Evolutionary conservation across 1,284 basidiomycete species (phyloP).

Genomic region (Phlebopus sp.): DNA sequence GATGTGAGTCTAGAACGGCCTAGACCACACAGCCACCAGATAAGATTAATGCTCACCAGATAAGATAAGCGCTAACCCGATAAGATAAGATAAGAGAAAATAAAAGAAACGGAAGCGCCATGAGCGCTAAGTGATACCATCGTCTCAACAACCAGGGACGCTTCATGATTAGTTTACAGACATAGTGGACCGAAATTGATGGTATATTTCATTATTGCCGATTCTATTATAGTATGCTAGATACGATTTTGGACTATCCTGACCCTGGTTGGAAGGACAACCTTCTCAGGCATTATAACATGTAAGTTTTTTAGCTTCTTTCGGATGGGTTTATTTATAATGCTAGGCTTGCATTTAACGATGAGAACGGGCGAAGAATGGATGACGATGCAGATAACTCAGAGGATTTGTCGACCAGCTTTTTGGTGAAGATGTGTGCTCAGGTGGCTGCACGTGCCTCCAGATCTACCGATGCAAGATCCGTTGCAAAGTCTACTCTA

Average conservation of each 20-base stretch:
- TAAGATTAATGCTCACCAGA: too few species aligned
- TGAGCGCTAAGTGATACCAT: too few species aligned
- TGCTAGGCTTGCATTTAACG: not conserved
- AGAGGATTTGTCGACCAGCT: not conserved
- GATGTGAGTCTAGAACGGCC: too few species aligned
- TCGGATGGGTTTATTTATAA: not conserved
- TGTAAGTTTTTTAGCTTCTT: not conserved
- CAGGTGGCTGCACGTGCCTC: not conserved
- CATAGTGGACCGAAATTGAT: not conserved
- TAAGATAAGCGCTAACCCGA: too few species aligned
- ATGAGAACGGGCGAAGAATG: not conserved
- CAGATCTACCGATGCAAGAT: too few species aligned
- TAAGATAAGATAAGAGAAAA: too few species aligned
- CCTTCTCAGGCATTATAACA: not conserved
- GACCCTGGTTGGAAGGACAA: not conserved
- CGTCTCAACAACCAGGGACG: not conserved
- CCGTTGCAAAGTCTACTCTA: too few species aligned
- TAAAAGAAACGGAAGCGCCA: too few species aligned
- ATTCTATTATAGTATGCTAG: constrained; percentile 2
- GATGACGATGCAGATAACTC: not conserved
- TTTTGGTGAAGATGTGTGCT: not conserved
- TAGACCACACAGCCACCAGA: too few species aligned
- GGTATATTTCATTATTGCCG: not conserved
- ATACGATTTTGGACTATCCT: not conserved
- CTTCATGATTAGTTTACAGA: not conserved